Conservation (phyloP, 2,329 filamentous ascomycete genomes). For the Pseudocercospora musae region DNA sequence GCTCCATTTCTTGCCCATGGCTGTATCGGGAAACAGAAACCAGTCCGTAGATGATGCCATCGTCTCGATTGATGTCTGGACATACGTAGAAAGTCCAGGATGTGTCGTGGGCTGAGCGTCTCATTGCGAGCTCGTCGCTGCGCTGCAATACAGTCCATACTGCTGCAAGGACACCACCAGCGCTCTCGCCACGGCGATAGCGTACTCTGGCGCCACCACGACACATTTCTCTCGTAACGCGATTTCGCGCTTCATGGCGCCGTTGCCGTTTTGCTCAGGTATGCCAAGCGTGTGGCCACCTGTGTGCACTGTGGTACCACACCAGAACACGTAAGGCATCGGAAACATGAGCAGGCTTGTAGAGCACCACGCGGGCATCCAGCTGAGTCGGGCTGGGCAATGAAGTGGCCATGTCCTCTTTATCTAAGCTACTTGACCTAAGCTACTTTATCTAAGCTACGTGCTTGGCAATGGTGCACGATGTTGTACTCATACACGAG, state of each 20-base stretch:
- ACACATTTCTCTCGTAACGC: constrained; percentile 11
- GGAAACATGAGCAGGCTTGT: constrained; percentile 4
- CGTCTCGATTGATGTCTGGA: constrained; percentile 18
- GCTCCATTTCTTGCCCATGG: constrained; percentile 26
- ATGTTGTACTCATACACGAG: no score
- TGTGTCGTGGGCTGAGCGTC: constrained; percentile 38
- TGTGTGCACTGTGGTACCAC: constrained; percentile 21
- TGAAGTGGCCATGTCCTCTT: background rate
- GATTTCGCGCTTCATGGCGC: constrained; percentile 10
- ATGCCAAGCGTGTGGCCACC: constrained; percentile 16
- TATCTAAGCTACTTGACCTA: no score
- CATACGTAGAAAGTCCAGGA: constrained; percentile 16
- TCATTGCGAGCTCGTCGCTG: constrained; percentile 42
- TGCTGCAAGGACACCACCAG: constrained; percentile 48
- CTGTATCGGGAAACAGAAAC: constrained; percentile 27
- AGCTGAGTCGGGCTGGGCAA: constrained; percentile 2
- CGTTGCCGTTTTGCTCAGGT: constrained; percentile 13
- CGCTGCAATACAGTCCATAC: no score
- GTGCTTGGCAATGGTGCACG: no score
- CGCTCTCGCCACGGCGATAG: constrained; percentile 48
- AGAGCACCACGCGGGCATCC: constrained; percentile 11
- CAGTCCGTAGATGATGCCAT: constrained; percentile 19
- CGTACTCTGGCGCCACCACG: constrained; percentile 34
- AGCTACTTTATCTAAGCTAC: background rate
- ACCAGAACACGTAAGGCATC: constrained; percentile 14